Base-by-base conservation (phyloP, 495 filamentous ascomycete species). In the Barbatosphaeria neglecta region DNA sequence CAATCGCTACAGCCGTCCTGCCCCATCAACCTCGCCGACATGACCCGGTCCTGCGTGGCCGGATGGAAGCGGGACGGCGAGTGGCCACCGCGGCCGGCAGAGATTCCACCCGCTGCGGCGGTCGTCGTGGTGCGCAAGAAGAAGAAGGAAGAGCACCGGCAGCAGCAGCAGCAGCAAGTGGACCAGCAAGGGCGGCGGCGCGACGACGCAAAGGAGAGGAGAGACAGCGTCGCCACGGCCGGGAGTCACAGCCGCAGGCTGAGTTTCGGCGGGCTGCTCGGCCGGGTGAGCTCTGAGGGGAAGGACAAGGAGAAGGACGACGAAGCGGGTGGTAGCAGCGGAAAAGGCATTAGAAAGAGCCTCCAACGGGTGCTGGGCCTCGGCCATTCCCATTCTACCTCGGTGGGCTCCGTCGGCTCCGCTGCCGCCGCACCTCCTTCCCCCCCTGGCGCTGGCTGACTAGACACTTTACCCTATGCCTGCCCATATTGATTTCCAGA, bases 1-100 rank as follows among this genome's bases (percentile, higher is more conserved):
- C 80, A 92, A 53, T 73, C 73, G 16, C 74, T 87, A 48, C 82
- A 86, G 1, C 90, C 92, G 0, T 79, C 79, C 1, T 79, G 93
- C 9, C 92, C 92, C 15, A 82, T 98, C 48, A 95, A 95, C 54
- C 76, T 98, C 6, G 62, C 71, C 27, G 84, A 93, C 55, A 75
- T 96, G 57, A 79, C 83, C 19, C 73, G 79, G n/a, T 76, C 85
- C 23, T 82, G 90, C 54, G 89, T 97, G 2, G 75, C 82, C 35
- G 92, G 92, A 25, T 97, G 92, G 92, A 90, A 93, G 62, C 74
- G 83, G 37, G 89, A 93, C 57, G 92, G 88, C 17, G 84, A 94
- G 58, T 98, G 92, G 92, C 92, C 92, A 2, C 87, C 90, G 53
- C 69, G 4, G 44, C 46, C 55, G 19, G 56, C 55, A 3, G 50